A percentile compares a stretch with the other conserved stretches of the same genome.
These are phyloP conservation scores for Penicillium lagena DNA, from an alignment of 495 filamentous ascomycete genomes.

Conservation along the genomic window DNA sequence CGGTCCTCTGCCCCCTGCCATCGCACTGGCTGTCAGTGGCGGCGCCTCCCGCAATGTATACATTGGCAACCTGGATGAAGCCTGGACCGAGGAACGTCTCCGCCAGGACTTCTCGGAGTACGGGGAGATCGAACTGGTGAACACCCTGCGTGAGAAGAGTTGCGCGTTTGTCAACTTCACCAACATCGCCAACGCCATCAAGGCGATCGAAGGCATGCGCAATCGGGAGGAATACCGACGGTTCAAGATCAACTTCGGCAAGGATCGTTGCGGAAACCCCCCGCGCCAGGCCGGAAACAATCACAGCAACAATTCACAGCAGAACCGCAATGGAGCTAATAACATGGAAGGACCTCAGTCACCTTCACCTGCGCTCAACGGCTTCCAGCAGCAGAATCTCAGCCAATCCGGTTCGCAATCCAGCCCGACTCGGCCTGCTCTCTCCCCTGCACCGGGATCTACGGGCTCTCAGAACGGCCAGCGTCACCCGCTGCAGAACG, in stretches of 20 bases:
- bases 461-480: conserved; percentile 48
- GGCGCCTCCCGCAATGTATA: conserved; percentile 95
- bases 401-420: conserved; percentile 60
- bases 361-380: conserved; percentile 44
- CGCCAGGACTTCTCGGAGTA: conserved; percentile 97
- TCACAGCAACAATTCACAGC: conserved; percentile 34
- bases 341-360: conserved; percentile 59
- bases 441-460: conserved; percentile 52
- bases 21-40: conserved; percentile 91
- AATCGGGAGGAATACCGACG: conserved; percentile 92
- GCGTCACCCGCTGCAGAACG: conserved; percentile 39
- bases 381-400: conserved; percentile 39
- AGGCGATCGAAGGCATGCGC: conserved; percentile 93
- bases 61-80: conserved; percentile 93
- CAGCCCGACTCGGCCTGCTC: conserved; percentile 57
- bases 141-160: conserved; percentile 95
- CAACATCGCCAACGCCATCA: conserved; percentile 99
- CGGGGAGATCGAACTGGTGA: conserved; percentile 96
- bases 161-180: conserved; percentile 99
- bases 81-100: conserved; percentile 92
- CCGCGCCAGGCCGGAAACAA: conserved; percentile 71
- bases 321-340: conserved; percentile 48
- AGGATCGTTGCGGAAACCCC: conserved; percentile 95
- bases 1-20: conserved; percentile 90
- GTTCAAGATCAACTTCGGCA: conserved; percentile 99